Evolutionary conservation across 2,329 filamentous ascomycete species (phyloP).

Genomic region (Colletotrichum tropicale): DNA sequence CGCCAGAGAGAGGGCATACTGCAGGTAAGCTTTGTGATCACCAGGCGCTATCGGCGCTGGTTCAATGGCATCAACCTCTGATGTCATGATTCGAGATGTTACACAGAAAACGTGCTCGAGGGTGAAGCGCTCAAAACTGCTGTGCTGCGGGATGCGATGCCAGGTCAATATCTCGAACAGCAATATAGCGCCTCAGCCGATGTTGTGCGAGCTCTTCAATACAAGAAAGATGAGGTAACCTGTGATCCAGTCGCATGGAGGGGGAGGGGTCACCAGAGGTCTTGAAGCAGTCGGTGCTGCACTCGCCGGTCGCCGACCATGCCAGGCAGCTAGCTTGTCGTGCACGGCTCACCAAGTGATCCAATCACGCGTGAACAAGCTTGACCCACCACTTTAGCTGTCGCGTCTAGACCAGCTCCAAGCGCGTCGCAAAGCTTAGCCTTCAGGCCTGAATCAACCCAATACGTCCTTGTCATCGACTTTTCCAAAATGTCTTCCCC

Average conservation of each 20-base stretch:
- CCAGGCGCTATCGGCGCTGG: slow-evolving; percentile 31
- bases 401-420: slow-evolving; percentile 11
- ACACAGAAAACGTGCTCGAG: background rate
- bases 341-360: background rate
- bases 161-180: background rate
- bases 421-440: slow-evolving; percentile 8
- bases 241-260: background rate
- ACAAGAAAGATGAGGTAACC: background rate
- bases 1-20: slow-evolving; percentile 76
- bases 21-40: slow-evolving; percentile 62
- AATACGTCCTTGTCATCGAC: background rate
- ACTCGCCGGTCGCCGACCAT: background rate
- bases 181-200: background rate
- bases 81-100: slow-evolving; percentile 3
- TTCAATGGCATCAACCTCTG: background rate
- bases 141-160: background rate
- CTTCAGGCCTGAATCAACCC: background rate
- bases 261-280: background rate
- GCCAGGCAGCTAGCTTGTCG: background rate
- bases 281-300: background rate
- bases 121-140: background rate
- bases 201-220: background rate
- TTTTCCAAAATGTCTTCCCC: slow-evolving; percentile 22
- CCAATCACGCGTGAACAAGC: background rate
- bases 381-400: slow-evolving; percentile 15